Conservation (phyloP, 257 asterid species). For the Solanum chilense region DNA sequence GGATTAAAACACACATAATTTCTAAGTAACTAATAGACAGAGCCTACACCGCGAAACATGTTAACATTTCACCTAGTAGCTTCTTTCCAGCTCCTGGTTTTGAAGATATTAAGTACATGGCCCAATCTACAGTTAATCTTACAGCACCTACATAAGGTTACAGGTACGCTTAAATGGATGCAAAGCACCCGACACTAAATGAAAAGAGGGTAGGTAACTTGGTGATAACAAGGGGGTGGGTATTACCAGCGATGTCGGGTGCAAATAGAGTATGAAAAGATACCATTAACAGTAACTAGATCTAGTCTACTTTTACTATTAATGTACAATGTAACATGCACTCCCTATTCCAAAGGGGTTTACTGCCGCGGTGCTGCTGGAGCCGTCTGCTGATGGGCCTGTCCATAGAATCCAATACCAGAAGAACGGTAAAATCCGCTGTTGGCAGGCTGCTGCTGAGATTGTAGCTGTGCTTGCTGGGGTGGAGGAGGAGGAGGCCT, state of each 20-base stretch:
- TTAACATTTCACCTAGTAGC: not conserved
- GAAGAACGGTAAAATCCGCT: constrained; percentile 66
- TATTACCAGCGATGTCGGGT: not conserved
- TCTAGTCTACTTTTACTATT: constrained; percentile 10
- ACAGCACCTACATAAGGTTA: not conserved
- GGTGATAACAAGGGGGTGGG: not conserved
- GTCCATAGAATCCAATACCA: constrained; percentile 80
- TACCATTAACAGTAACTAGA: not conserved
- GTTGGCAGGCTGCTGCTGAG: constrained; percentile 19
- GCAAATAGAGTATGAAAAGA: not conserved
- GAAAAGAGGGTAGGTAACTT: not conserved
- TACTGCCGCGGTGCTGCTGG: constrained; percentile 83
- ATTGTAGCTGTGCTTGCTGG: constrained; percentile 17
- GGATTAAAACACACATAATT: not conserved
- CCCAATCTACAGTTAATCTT: not conserved
- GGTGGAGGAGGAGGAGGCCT: constrained; percentile 35
- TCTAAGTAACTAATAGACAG: not conserved
- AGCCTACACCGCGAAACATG: not conserved
- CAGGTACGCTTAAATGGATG: not conserved
- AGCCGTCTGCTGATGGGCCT: constrained; percentile 69
- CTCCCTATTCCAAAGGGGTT: constrained; percentile 8
- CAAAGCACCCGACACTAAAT: not conserved
- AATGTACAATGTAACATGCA: constrained; percentile 25
- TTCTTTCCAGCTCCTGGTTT: not conserved
- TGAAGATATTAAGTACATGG: not conserved